Evolutionary conservation across 306 rosid species (phyloP), one percentile per base, ranked within the genome.

Genomic region (Canavalia gladiata): DNA sequence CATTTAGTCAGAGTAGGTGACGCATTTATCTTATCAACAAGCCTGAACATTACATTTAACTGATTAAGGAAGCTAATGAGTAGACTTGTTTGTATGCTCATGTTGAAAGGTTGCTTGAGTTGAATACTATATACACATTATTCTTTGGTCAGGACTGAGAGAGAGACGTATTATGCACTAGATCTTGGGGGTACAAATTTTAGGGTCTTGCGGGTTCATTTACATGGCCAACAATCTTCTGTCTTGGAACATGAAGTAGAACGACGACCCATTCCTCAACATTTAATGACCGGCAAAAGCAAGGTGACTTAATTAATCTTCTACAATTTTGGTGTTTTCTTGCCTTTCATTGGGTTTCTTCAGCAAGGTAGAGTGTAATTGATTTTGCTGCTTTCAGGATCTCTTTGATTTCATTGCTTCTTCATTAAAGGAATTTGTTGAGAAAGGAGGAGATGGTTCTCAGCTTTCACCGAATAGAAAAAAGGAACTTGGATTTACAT

Each of bases 181-280:
- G 87, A 93, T 87, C 92, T 93, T 78, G 94, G 92, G 43, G 94
- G 91, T 80, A 87, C 97, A 86, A 83, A 93, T 89, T 91, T 88
- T 76, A 83, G 97, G 90, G 92, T 90, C 74, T 84, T 91, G 86
- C 86, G 93, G 81, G 90, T 90, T 79, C 90, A 83, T 77, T 86
- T 90, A 63, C 76, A 79, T 50, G 94, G 92, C 79, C 86, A 75
- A 72, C 87, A 74, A 58, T 82, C 92, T 68, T 80, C 82, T 65
- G 77, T 65, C n/a, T 54, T 90, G 76, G 85, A 84, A 76, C 85
- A 83, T 68, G 89, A 91, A 77, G 97, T 88, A 66, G 89, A 87
- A 78, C 71, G 33, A 34, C 92, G 75, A 66, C 84, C 83, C 6
- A 91, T 91, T 80, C 97, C 97, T 33, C 90, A 87, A 72, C 77